Evolutionary conservation across 2,329 filamentous ascomycete species (phyloP), one percentile per base, ranked within the genome.

Genomic region (Periconia macrospinosa): DNA sequence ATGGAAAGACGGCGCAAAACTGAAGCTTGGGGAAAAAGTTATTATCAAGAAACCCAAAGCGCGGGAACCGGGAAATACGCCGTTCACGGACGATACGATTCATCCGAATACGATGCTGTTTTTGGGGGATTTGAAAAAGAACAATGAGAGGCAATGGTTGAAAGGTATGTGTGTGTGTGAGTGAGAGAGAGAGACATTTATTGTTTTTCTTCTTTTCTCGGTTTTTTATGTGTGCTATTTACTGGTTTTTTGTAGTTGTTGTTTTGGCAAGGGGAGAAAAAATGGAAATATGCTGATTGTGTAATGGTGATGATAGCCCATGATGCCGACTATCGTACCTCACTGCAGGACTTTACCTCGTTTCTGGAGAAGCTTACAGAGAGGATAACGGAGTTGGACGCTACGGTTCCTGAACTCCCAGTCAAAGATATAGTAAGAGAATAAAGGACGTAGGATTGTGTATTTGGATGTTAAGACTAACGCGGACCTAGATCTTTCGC

Each of bases 331-430:
- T 96, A 90, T 70, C 84, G 92, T 54, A 81, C 86, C 50, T 85
- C 91, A 1, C 83, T 92, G 53, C 87, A 88, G 54, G 91, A 96
- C 70, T 96, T 90, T 82, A 85, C 90, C 45, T 83, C 85, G 1
- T 96, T 92, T 66, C 84, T 94, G 35, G 87, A 90, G 61, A 79
- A 79, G 10, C 78, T 94, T 40, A 90, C 88, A 1, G 80, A 87
- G 55, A 87, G 85, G 56, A 81, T 96, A 50, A 83, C 83, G 18
- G 85, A 87, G 54, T 80, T 82, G 40, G 92, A 97, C 69, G 85
- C 88, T 51, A 95, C 91, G 1, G 85, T 96, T 41, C 92, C 92
- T 1, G 91, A 96, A 63, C 78, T 96, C 19, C 92, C 92, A 1
- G 79, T 88, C 50, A 94, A 95, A 72, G 92, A 96, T 68, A 79